These are phyloP conservation scores for Melampsora larici-populina DNA, from an alignment of 1,284 basidiomycete species.

Conservation along the genomic window DNA sequence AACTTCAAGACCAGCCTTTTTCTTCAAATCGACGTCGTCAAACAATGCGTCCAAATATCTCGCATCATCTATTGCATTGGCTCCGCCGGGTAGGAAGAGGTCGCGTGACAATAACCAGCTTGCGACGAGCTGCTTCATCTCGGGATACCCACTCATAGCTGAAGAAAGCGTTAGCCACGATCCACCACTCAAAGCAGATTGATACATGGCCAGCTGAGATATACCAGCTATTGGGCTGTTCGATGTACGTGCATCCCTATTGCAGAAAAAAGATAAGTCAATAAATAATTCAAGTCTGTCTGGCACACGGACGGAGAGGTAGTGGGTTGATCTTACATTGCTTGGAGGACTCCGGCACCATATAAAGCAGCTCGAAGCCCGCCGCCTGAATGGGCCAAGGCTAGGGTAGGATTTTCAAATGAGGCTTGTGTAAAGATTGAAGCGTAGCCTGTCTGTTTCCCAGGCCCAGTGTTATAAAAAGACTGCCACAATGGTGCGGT, in stretches of 20 bases:
- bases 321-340: slow-evolving; percentile 3
- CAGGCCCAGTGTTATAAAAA: slow-evolving; percentile 25
- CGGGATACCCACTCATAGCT: slow-evolving; percentile 14
- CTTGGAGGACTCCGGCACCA: slow-evolving; percentile 24
- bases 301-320: not conserved
- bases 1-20: slow-evolving; percentile 14
- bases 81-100: slow-evolving; percentile 22
- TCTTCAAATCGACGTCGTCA: slow-evolving; percentile 6
- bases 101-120: slow-evolving; percentile 19
- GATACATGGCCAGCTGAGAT: slow-evolving; percentile 13
- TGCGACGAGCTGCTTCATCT: slow-evolving; percentile 2
- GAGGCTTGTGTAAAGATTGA: slow-evolving; percentile 5
- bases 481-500: slow-evolving; percentile 23
- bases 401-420: slow-evolving; percentile 13
- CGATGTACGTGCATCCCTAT: slow-evolving; percentile 23
- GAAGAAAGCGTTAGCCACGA: slow-evolving; percentile 19
- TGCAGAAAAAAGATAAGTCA: not conserved
- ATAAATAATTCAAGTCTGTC: not conserved
- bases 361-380: slow-evolving; percentile 21
- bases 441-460: slow-evolving; percentile 23
- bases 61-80: slow-evolving; percentile 1
- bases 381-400: slow-evolving; percentile 29
- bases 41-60: not conserved
- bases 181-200: slow-evolving; percentile 28
- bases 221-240: slow-evolving; percentile 25